These are phyloP conservation scores for Acer yangbiense DNA, from an alignment of 345 rosid species.

Conservation along the genomic window DNA sequence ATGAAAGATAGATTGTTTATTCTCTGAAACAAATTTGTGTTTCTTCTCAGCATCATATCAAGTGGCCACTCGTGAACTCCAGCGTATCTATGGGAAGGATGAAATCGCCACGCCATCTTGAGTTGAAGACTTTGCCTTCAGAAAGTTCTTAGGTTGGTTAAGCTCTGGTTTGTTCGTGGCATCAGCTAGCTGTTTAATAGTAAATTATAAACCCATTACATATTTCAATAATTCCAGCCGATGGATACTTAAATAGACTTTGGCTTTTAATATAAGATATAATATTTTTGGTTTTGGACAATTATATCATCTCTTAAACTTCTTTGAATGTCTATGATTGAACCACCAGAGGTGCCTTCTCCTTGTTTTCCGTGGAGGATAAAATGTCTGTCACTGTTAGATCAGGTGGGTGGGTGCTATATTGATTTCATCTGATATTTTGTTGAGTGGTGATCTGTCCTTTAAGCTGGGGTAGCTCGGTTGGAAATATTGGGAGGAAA, in stretches of 20 bases:
- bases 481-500: background rate
- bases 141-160: conserved; percentile 19
- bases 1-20: conserved; percentile 24
- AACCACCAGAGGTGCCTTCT: background rate
- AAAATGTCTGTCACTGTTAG: background rate
- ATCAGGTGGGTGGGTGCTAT: background rate
- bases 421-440: background rate
- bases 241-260: conserved; percentile 11
- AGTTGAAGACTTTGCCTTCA: conserved; percentile 28
- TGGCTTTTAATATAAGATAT: background rate
- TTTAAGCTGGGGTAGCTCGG: conserved; percentile 12
- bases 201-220: conserved; percentile 6
- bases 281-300: background rate
- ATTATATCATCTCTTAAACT: conserved; percentile 1
- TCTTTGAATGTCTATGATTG: background rate
- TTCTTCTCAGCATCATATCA: conserved; percentile 55
- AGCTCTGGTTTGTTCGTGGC: conserved; percentile 24
- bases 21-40: conserved; percentile 10
- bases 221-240: conserved; percentile 15
- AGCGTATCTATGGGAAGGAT: conserved; percentile 65
- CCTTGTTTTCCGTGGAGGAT: background rate
- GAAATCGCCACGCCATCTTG: conserved; percentile 36
- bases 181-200: conserved; percentile 7
- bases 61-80: conserved; percentile 67
- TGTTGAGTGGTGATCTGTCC: background rate